Conservation (phyloP, 116 monocot species). For the Zostera marina region DNA sequence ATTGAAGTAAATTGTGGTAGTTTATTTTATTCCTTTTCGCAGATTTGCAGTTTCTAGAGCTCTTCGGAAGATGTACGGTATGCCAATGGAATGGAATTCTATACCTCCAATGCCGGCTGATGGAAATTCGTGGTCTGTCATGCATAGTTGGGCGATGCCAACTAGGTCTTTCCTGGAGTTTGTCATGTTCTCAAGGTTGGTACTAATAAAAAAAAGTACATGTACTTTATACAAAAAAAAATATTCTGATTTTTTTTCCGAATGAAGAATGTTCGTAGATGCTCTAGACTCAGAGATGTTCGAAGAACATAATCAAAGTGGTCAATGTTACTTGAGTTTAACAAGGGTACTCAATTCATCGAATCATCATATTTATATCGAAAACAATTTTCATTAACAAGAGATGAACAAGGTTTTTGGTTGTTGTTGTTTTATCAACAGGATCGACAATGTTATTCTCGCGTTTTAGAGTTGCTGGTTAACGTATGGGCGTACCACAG, state of each 20-base stretch:
- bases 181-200: constrained; percentile 94
- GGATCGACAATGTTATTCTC: constrained; percentile 79
- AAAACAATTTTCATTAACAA: too few species aligned
- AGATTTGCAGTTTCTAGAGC: constrained; percentile 59
- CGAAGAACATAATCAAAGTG: constrained; percentile 64
- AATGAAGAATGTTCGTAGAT: constrained; percentile 79
- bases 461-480: constrained; percentile 62
- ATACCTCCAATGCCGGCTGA: constrained; percentile 82
- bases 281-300: constrained; percentile 80
- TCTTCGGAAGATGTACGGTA: constrained; percentile 65
- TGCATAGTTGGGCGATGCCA: constrained; percentile 92
- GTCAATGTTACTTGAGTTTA: constrained; percentile 58
- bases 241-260: too few species aligned
- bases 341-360: constrained; percentile 32
- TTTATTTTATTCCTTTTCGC: neutral
- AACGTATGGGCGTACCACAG: constrained; percentile 95
- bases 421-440: constrained; percentile 12
- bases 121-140: constrained; percentile 66
- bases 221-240: too few species aligned
- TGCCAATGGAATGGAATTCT: constrained; percentile 31
- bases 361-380: too few species aligned
- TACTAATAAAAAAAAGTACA: too few species aligned
- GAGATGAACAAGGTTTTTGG: neutral
- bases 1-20: too few species aligned
- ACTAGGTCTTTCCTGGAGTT: constrained; percentile 94